Percentiles rank a stretch among this genome's conserved stretches.
phyloP scores from a whole-genome alignment of 2,329 filamentous ascomycete species.

The Fusarium irregulare region DNA sequence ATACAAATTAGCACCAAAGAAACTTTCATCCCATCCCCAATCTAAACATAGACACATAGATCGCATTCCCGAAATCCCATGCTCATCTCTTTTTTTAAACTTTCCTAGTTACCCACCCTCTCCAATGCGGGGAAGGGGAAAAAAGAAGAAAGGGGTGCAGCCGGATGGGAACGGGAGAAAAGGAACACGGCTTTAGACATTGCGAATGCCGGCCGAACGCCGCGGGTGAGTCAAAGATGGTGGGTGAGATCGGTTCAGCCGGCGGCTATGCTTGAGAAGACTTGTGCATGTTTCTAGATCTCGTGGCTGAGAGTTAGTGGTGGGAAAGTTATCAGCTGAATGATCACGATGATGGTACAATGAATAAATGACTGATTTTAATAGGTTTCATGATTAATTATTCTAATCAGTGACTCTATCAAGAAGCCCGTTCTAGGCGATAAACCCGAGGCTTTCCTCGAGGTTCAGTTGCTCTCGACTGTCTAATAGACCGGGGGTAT shows the following conservation, averaged over 20 bases:
- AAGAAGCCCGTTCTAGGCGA: slow-evolving; percentile 47
- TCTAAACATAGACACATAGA: slow-evolving; percentile 26
- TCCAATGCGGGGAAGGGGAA: slow-evolving; percentile 13
- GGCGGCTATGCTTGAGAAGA: not conserved
- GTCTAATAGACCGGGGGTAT: slow-evolving; percentile 50
- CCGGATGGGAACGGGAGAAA: slow-evolving; percentile 27
- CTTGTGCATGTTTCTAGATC: not conserved
- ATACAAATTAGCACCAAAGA: slow-evolving; percentile 4
- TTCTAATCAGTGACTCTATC: slow-evolving; percentile 44
- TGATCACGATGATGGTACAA: not conserved
- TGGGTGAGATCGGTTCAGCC: slow-evolving; percentile 23
- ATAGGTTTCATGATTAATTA: slow-evolving; percentile 38
- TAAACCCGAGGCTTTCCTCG: slow-evolving; percentile 39
- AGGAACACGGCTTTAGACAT: slow-evolving; percentile 13
- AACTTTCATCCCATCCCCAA: not conserved
- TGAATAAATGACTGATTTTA: not conserved
- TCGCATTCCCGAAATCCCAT: slow-evolving; percentile 19
- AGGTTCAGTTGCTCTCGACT: slow-evolving; percentile 40
- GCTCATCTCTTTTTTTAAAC: slow-evolving; percentile 26
- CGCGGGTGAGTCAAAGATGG: not conserved
- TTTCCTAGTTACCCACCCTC: slow-evolving; percentile 26
- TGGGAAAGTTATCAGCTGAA: not conserved
- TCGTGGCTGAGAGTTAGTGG: not conserved
- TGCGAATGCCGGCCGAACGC: slow-evolving; percentile 33
- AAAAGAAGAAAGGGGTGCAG: not conserved